Evolutionary conservation across 352 stramenopile genomes (phyloP).

Genomic region (Pythium myriotylum): DNA sequence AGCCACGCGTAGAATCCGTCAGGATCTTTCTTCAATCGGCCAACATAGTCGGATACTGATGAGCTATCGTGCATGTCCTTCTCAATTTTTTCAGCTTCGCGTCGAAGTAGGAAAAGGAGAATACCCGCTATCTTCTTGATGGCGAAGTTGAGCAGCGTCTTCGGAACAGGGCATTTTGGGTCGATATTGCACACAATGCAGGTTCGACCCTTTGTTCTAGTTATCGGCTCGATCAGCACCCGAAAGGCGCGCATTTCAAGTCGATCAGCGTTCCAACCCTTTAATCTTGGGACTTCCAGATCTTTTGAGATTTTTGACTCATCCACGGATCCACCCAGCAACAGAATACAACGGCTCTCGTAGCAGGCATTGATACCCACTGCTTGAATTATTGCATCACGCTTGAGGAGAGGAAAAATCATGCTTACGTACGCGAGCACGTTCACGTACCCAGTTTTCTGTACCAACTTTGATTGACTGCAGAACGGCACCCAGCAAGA

Average conservation of each 20-base stretch:
- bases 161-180: constrained; percentile 74
- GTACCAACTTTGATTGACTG: constrained; percentile 62
- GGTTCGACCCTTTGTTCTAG: constrained; percentile 59
- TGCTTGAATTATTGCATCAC: constrained; percentile 66
- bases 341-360: constrained; percentile 67
- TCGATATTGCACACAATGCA: constrained; percentile 84
- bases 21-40: constrained; percentile 65
- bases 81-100: constrained; percentile 80
- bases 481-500: constrained; percentile 77
- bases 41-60: constrained; percentile 51
- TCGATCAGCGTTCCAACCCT: constrained; percentile 73
- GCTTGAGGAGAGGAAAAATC: constrained; percentile 70
- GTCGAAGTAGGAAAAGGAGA: constrained; percentile 72
- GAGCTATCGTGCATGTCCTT: constrained; percentile 48
- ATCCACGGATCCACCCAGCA: constrained; percentile 64
- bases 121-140: constrained; percentile 86
- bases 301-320: constrained; percentile 25
- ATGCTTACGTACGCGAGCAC: constrained; percentile 71
- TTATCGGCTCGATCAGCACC: constrained; percentile 74
- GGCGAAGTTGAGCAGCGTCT: constrained; percentile 73
- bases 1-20: constrained; percentile 82
- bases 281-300: constrained; percentile 51
- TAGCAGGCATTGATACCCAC: constrained; percentile 84
- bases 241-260: constrained; percentile 77
- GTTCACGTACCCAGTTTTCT: constrained; percentile 55